These are phyloP conservation scores for Lachnellula arida DNA, from an alignment of 2,329 filamentous ascomycete genomes.

Conservation along the genomic window DNA sequence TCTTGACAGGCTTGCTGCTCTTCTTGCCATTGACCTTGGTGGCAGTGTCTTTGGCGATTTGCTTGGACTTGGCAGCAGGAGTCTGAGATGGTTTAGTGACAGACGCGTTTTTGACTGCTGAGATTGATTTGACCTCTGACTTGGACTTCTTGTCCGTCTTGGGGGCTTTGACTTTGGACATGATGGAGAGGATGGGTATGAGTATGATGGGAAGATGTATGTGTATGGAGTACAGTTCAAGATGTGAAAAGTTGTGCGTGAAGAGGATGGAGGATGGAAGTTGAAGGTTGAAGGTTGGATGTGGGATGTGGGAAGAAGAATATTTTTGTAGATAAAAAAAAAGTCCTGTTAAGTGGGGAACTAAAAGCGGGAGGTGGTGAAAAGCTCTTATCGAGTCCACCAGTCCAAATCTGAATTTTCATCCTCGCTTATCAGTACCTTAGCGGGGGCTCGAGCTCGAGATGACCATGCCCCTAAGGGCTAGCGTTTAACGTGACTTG, in stretches of 20 bases:
- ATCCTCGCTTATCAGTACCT: slow-evolving; percentile 17
- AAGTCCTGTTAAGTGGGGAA: no score
- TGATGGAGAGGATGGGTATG: slow-evolving; percentile 36
- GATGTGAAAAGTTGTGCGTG: slow-evolving; percentile 2
- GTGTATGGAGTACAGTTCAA: slow-evolving; percentile 2
- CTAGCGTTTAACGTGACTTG: slow-evolving; percentile 8
- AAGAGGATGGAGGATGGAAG: background rate
- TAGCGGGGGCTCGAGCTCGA: slow-evolving; percentile 11
- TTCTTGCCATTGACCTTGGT: slow-evolving; percentile 36
- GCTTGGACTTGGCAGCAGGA: slow-evolving; percentile 63
- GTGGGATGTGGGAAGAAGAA: slow-evolving; percentile 15
- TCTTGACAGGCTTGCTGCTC: slow-evolving; percentile 40
- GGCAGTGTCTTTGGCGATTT: slow-evolving; percentile 53
- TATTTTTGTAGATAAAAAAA: slow-evolving; percentile 1
- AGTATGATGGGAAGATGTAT: slow-evolving; percentile 5
- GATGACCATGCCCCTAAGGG: background rate
- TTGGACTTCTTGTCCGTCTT: slow-evolving; percentile 49
- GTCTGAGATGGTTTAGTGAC: slow-evolving; percentile 64
- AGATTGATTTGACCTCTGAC: slow-evolving; percentile 45
- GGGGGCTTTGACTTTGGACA: slow-evolving; percentile 64
- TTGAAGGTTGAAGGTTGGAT: slow-evolving; percentile 11
- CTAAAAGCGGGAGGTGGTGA: slow-evolving; percentile 12
- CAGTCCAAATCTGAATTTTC: slow-evolving; percentile 13
- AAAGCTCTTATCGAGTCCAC: slow-evolving; percentile 28
- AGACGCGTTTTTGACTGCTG: slow-evolving; percentile 59